Conservation (phyloP, 768 basidiomycete species). For the Leccinum uliginosum region DNA sequence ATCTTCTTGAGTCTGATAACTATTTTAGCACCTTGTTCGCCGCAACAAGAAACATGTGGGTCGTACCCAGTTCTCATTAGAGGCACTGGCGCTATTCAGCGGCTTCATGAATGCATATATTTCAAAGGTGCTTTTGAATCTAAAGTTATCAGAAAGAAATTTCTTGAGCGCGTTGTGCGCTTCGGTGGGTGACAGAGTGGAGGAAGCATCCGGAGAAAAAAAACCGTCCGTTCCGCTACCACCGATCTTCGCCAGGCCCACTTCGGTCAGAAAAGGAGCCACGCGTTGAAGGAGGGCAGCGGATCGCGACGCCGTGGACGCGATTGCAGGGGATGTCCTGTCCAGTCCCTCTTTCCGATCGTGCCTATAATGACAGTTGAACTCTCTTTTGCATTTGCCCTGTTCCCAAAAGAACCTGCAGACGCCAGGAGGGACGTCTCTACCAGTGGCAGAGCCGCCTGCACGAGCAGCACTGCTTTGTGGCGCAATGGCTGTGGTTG, state of each 20-base stretch:
- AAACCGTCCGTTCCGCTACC: constrained; percentile 42
- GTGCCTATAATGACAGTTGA: constrained; percentile 43
- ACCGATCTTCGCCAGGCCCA: constrained; percentile 41
- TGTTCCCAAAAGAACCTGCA: constrained; percentile 47
- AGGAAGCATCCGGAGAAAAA: constrained; percentile 31
- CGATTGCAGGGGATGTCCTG: background rate
- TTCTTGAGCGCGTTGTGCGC: constrained; percentile 42
- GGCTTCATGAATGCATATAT: constrained; percentile 42
- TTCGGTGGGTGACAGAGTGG: constrained; percentile 40
- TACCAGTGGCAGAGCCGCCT: background rate
- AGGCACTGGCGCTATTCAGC: constrained; percentile 35
- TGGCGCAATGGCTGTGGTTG: constrained; percentile 7
- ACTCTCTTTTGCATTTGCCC: constrained; percentile 45
- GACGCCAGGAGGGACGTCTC: constrained; percentile 29
- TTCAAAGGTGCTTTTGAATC: constrained; percentile 38
- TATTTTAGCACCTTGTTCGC: background rate
- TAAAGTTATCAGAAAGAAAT: constrained; percentile 41
- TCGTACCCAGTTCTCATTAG: constrained; percentile 41
- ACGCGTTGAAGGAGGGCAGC: constrained; percentile 24
- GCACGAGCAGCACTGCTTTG: background rate
- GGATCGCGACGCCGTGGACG: constrained; percentile 7
- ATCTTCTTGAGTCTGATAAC: constrained; percentile 41
- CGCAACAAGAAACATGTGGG: background rate
- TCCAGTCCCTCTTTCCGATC: constrained; percentile 8
- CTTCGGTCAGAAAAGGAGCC: constrained; percentile 42